Evolutionary conservation across 495 filamentous ascomycete genomes (phyloP).

Genomic region (Podospora anserina): DNA sequence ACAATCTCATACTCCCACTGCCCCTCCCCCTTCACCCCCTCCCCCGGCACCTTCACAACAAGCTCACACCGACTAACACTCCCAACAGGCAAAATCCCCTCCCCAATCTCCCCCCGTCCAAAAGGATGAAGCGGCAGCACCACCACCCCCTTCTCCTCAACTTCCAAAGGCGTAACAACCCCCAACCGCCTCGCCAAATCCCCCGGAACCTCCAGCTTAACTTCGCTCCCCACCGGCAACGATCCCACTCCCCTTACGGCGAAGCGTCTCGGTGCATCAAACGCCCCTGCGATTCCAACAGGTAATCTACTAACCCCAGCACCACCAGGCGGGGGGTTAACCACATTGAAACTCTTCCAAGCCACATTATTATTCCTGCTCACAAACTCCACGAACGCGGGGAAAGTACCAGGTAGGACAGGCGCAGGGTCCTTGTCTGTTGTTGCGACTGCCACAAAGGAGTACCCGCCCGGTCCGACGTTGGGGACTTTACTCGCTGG

Average conservation of each 20-base stretch:
- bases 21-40: neutral
- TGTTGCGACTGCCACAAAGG: conserved; percentile 12
- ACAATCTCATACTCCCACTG: conserved; percentile 6
- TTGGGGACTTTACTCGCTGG: neutral
- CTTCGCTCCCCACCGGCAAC: conserved; percentile 8
- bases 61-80: conserved; percentile 6
- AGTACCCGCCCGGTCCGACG: conserved; percentile 7
- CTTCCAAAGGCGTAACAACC: neutral
- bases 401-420: neutral
- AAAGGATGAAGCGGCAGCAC: neutral
- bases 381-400: conserved; percentile 10
- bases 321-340: neutral
- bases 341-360: conserved; percentile 11
- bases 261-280: neutral
- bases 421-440: conserved; percentile 5
- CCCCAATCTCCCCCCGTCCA: neutral
- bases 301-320: neutral
- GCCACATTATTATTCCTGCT: conserved; percentile 12
- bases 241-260: neutral
- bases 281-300: neutral
- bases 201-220: conserved; percentile 5
- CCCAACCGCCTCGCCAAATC: conserved; percentile 1
- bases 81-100: neutral
- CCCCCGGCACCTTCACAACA: conserved; percentile 1
- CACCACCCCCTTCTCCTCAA: conserved; percentile 1